Evolutionary conservation across 331 rosid genomes (phyloP).

Genomic region (Acacia concinna): DNA sequence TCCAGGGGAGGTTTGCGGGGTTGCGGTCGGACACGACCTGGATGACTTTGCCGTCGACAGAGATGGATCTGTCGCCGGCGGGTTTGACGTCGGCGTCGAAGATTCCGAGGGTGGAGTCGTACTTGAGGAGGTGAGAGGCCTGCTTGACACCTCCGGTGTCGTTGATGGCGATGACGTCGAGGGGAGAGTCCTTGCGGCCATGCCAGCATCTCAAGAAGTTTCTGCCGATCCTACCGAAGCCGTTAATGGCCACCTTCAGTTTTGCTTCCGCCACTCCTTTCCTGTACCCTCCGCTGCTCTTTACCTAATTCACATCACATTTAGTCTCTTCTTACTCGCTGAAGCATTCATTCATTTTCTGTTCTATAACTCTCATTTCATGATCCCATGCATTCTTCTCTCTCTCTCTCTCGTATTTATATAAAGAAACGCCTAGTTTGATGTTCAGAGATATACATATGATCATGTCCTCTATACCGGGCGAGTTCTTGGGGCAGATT

Average conservation of each 20-base stretch:
- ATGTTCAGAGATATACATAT: not conserved
- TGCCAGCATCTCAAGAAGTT: constrained; percentile 23
- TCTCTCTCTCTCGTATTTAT: not conserved
- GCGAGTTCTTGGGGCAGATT: not conserved
- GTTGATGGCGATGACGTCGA: constrained; percentile 74
- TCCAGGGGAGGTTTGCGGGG: constrained; percentile 87
- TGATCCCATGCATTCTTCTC: not conserved
- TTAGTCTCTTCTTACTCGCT: not conserved
- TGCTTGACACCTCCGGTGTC: constrained; percentile 98
- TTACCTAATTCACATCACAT: constrained; percentile 45
- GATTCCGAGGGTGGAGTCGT: constrained; percentile 94
- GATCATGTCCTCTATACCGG: not conserved
- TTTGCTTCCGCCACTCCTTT: constrained; percentile 74
- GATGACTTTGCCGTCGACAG: constrained; percentile 89
- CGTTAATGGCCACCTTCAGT: constrained; percentile 90
- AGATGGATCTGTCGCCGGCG: constrained; percentile 57
- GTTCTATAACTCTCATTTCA: not conserved
- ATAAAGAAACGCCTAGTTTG: not conserved
- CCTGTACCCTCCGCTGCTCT: constrained; percentile 64
- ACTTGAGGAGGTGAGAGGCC: constrained; percentile 98
- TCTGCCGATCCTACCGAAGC: constrained; percentile 88
- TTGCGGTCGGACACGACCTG: constrained; percentile 83
- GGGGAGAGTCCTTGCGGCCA: constrained; percentile 7
- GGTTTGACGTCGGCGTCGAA: constrained; percentile 95
- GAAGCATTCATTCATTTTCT: not conserved